Percentiles rank a stretch among this genome's conserved stretches.
Conservation (phyloP, 345 rosid genomes). For the Eucalyptus virginea region DNA sequence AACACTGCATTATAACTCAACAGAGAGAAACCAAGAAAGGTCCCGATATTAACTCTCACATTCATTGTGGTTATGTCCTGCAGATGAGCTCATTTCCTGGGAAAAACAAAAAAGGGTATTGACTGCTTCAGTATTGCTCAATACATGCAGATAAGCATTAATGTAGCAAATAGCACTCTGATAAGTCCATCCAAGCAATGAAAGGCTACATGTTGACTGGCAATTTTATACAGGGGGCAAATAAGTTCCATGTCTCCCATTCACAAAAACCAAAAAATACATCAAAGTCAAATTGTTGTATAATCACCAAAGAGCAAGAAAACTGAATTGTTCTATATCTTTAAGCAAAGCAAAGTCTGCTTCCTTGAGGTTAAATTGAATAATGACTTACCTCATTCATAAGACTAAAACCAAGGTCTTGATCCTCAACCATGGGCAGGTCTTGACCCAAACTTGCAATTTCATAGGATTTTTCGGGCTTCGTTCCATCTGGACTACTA, state of each 20-base stretch:
- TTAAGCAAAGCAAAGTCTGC: neutral
- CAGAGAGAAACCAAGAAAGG: neutral
- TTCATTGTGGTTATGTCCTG: conserved; percentile 5
- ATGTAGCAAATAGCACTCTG: neutral
- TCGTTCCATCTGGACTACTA: neutral
- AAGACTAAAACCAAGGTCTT: conserved; percentile 21
- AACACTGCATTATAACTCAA: neutral
- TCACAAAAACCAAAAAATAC: neutral
- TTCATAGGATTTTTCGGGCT: conserved; percentile 1
- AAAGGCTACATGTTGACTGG: neutral
- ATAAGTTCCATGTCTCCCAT: neutral
- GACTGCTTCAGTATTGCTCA: neutral
- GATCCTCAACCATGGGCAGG: conserved; percentile 3
- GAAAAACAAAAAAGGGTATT: neutral
- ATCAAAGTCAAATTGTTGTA: neutral
- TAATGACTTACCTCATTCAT: conserved; percentile 23
- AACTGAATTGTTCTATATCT: neutral
- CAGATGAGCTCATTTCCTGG: conserved; percentile 17
- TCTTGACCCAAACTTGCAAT: conserved; percentile 3
- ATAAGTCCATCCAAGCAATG: neutral
- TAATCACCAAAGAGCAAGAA: neutral
- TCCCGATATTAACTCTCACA: conserved; percentile 10
- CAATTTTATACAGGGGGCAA: neutral
- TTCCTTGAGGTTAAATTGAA: neutral
- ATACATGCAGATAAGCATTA: neutral